Evolutionary conservation across 805 yeast species (phyloP), one percentile per base, ranked within the genome.

Genomic region (Wickerhamomyces alni): DNA sequence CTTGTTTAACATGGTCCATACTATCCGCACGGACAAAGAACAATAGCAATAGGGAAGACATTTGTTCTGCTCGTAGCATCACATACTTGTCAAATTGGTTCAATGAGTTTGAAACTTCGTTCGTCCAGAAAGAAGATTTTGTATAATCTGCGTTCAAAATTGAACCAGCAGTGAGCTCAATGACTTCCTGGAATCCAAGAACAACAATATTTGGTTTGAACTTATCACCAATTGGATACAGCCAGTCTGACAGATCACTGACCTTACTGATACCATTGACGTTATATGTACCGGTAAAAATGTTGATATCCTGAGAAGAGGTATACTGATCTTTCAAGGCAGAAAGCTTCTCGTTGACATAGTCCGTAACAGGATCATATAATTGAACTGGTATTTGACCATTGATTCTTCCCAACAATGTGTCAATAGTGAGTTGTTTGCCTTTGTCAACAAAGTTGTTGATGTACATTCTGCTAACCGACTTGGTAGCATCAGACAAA

Each of bases 401-500:
- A 13, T 83, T 82, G 35, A 82, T 73, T 44, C 87, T 75, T 2
- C 99, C 99, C 26, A 93, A 69, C 32, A 91, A 62, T 5, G 85
- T 69, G 58, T 91, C 99, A 45, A 89, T 89, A 2, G 88, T 84
- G n/a, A 78, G 75, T 57, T 93, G 99, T 45, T 88, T 85, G 32
- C 80, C 81, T 51, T 85, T 85, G 62, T 93, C 99, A 53, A 87
- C 89, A 62, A 93, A 93, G 47, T 94, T 91, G 63, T 93, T 93
- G 58, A 93, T 91, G 59, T 93, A 93, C 77, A 93, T 80, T 61
- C 99, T 72, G 31, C 95, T 82, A 8, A 93, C 96, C 0, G 96
- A 87, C 62, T 93, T 93, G 1, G 98, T 88, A 4, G 94, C 96
- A 63, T 93, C 99, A 0, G 96, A 84, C n/a, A 93, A 63, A 0